Evolutionary conservation across 305 asterid species (phyloP).

Genomic region (Fraxinus nigra): DNA sequence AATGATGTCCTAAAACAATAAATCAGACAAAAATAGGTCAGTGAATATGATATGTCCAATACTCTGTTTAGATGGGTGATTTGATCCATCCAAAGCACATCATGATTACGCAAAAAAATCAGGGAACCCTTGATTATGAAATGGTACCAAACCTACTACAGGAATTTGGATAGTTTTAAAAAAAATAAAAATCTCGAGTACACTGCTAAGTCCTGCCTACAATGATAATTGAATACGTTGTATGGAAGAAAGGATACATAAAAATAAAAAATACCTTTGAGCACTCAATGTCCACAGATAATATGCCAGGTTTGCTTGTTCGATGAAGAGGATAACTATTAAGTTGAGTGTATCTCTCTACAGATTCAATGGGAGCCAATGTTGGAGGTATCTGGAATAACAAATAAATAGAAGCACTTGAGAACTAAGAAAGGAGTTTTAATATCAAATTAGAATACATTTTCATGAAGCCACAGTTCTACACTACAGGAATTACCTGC

Average conservation of each 20-base stretch:
- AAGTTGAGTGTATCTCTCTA: slow-evolving; percentile 87
- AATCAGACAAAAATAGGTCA: neutral
- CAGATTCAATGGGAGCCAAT: slow-evolving; percentile 67
- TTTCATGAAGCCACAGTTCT: slow-evolving; percentile 10
- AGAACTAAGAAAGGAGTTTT: neutral
- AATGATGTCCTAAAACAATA: slow-evolving; percentile 67
- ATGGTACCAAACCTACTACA: neutral
- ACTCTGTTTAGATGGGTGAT: neutral
- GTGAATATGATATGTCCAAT: slow-evolving; percentile 5
- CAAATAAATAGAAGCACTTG: slow-evolving; percentile 8
- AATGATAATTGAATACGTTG: neutral
- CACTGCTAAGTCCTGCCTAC: neutral
- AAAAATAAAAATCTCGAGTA: neutral
- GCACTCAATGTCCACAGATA: slow-evolving; percentile 75
- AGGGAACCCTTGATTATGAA: neutral
- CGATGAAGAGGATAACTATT: slow-evolving; percentile 92
- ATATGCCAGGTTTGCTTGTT: slow-evolving; percentile 92
- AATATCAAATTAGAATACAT: slow-evolving; percentile 1
- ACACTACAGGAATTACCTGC: slow-evolving; percentile 50
- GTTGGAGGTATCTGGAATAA: slow-evolving; percentile 60
- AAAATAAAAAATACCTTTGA: slow-evolving; percentile 50
- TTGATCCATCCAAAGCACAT: neutral
- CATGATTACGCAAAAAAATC: neutral
- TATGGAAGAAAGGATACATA: neutral
- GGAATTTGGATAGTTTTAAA: neutral